Conservation (phyloP, 2,329 filamentous ascomycete species). For the Tolypocladium cylindrosporum region DNA sequence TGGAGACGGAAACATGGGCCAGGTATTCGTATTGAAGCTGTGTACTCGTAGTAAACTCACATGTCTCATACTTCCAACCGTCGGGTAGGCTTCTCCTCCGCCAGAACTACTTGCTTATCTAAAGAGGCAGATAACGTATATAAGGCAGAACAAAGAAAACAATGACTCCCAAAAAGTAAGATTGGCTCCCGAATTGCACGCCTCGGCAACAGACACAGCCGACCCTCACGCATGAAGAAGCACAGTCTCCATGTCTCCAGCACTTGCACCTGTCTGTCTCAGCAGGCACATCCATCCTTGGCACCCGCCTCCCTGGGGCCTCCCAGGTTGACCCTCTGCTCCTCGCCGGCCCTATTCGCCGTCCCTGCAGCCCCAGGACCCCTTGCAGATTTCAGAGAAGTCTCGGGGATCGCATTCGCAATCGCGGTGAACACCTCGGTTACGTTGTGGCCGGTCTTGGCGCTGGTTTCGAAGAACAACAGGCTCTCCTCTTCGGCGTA, state of each 20-base stretch:
- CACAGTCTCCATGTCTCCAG: not conserved
- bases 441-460: conserved; percentile 92
- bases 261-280: conserved; percentile 6
- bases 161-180: conserved; percentile 8
- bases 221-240: conserved; percentile 2
- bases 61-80: not conserved
- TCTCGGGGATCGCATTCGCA: conserved; percentile 95
- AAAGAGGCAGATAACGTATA: conserved; percentile 5
- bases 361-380: conserved; percentile 56
- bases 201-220: conserved; percentile 8
- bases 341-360: conserved; percentile 50
- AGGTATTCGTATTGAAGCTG: not conserved
- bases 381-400: conserved; percentile 80
- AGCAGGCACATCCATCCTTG: conserved; percentile 91
- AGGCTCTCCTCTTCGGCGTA: conserved; percentile 94
- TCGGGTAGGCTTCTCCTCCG: not conserved
- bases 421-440: conserved; percentile 96
- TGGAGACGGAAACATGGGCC: not conserved
- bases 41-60: not conserved
- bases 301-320: conserved; percentile 63
- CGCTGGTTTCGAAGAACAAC: conserved; percentile 95
- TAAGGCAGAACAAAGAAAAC: conserved; percentile 6
- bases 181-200: conserved; percentile 11
- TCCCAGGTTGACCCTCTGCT: conserved; percentile 74
- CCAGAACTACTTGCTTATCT: not conserved